These are phyloP conservation scores for Neonectria faginata DNA, from an alignment of 2,329 filamentous ascomycete species.

Conservation along the genomic window DNA sequence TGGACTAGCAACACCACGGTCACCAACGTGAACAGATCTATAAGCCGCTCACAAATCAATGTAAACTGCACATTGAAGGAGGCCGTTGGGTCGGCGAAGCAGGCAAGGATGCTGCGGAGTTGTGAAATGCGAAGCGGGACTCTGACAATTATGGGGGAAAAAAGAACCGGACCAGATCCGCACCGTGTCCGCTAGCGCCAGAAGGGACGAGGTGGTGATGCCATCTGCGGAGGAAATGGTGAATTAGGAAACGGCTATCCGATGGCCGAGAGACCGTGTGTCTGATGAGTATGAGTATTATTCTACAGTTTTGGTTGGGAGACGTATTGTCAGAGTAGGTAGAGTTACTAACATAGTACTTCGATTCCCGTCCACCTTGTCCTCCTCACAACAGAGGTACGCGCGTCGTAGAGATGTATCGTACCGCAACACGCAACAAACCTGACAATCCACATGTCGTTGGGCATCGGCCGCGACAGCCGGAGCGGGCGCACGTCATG, in stretches of 20 bases:
- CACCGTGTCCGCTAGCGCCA: slow-evolving; percentile 11
- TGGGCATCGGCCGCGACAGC: slow-evolving; percentile 1
- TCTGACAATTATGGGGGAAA: background rate
- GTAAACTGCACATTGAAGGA: background rate
- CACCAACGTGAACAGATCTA: background rate
- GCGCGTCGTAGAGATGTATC: background rate
- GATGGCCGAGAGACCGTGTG: no score
- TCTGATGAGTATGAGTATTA: no score
- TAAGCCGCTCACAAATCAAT: slow-evolving; percentile 17
- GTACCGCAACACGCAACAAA: slow-evolving; percentile 2
- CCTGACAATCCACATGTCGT: background rate
- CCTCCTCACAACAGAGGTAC: background rate
- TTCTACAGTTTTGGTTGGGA: background rate
- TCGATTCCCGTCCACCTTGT: no score
- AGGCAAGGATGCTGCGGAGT: slow-evolving; percentile 17
- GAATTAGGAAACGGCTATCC: slow-evolving; percentile 6
- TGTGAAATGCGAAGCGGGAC: background rate
- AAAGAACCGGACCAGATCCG: slow-evolving; percentile 6
- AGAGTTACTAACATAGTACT: background rate
- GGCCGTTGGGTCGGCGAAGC: slow-evolving; percentile 14
- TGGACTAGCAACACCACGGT: background rate
- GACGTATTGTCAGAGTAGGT: background rate
- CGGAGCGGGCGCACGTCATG: background rate
- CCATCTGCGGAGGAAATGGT: slow-evolving; percentile 15
- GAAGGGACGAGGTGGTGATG: slow-evolving; percentile 24